These are phyloP conservation scores for Drosera capensis DNA, from an alignment of 148 eudicot genomes.

Conservation along the genomic window DNA sequence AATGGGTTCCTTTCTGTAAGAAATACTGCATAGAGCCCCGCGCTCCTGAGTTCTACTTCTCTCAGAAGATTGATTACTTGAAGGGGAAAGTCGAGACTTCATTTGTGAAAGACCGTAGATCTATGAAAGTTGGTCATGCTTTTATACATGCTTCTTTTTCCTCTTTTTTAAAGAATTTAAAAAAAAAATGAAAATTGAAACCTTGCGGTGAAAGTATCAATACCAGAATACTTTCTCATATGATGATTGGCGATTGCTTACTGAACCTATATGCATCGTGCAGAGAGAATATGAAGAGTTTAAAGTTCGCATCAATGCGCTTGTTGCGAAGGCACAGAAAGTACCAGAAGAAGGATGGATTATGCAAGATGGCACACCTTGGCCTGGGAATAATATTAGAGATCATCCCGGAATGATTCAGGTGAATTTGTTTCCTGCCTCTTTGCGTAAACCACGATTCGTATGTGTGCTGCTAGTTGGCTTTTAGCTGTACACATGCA, in stretches of 20 bases:
- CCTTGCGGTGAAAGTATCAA: too few species aligned
- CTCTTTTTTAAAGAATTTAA: too few species aligned
- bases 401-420: slow-evolving; percentile 15
- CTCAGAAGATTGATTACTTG: slow-evolving; percentile 62
- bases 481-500: background rate
- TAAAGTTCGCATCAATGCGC: slow-evolving; percentile 9
- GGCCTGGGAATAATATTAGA: slow-evolving; percentile 11
- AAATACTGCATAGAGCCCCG: slow-evolving; percentile 74
- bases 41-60: slow-evolving; percentile 85
- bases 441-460: background rate
- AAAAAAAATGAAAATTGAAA: too few species aligned
- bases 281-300: slow-evolving; percentile 13
- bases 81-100: slow-evolving; percentile 63
- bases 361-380: slow-evolving; percentile 13
- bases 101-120: slow-evolving; percentile 78
- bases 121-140: slow-evolving; percentile 47
- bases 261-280: background rate
- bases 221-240: too few species aligned
- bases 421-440: background rate
- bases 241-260: too few species aligned
- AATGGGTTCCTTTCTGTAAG: slow-evolving; percentile 86
- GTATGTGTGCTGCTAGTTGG: background rate
- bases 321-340: slow-evolving; percentile 9
- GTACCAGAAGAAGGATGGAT: slow-evolving; percentile 13
- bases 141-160: too few species aligned